Conservation (phyloP, 2,329 filamentous ascomycete species). For the Ceratocystis colombiana region DNA sequence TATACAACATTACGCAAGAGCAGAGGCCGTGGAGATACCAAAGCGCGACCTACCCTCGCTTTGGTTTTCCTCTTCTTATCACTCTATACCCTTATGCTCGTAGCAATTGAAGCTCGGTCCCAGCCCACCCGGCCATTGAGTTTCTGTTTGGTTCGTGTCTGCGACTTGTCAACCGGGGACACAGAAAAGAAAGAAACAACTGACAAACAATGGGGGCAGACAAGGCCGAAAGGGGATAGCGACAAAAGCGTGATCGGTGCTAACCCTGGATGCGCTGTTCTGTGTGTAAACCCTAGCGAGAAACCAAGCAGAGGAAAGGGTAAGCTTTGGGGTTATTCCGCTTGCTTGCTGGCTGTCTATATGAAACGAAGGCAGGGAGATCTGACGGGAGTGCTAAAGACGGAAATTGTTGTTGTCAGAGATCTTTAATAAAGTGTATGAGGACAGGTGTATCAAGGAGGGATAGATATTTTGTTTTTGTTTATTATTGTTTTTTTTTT, state of each 20-base stretch:
- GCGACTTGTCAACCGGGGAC: not conserved
- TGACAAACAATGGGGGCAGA: not conserved
- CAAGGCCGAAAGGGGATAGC: not conserved
- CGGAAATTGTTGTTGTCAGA: not conserved
- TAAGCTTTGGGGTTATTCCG: not conserved
- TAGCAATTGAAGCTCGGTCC: not conserved
- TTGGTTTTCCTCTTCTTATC: not conserved
- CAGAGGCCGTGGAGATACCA: not conserved
- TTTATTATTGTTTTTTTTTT: not conserved
- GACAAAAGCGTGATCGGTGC: not conserved
- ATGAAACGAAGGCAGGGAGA: slow-evolving; percentile 1
- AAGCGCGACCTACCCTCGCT: not conserved
- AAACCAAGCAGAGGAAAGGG: not conserved
- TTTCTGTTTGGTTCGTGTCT: not conserved
- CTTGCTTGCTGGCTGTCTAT: not conserved
- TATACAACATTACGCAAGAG: not conserved
- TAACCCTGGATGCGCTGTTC: not conserved
- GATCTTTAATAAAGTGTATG: not conserved
- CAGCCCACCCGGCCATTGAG: not conserved
- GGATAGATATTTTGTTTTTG: not conserved
- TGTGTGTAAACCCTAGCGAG: not conserved
- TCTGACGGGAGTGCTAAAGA: not conserved
- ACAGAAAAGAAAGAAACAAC: not conserved
- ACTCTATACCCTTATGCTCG: not conserved
- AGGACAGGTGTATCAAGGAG: not conserved